Conservation (phyloP, 768 basidiomycete species). For the Galerina sulciceps region DNA sequence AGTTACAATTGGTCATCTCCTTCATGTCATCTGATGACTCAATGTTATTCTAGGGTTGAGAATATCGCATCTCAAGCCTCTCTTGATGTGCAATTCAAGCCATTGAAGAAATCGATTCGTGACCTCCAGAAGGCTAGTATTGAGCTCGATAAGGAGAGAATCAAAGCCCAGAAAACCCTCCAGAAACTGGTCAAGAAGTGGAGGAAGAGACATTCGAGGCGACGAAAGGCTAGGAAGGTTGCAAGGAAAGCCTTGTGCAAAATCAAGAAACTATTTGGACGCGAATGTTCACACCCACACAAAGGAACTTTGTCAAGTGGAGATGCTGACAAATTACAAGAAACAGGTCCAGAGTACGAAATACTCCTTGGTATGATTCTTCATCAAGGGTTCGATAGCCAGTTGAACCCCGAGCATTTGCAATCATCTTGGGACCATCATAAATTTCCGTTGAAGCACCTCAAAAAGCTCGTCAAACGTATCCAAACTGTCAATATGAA, state of each 20-base stretch:
- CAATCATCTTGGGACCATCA: constrained; percentile 8
- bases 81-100: constrained; percentile 36
- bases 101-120: constrained; percentile 48
- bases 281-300: constrained; percentile 16
- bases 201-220: constrained; percentile 31
- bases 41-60: constrained; percentile 47
- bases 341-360: constrained; percentile 9
- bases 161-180: constrained; percentile 51
- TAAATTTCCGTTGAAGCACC: constrained; percentile 38
- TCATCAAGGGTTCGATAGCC: constrained; percentile 15
- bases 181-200: constrained; percentile 38
- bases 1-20: constrained; percentile 39
- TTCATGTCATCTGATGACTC: neutral
- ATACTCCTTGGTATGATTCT: constrained; percentile 18
- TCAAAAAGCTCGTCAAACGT: constrained; percentile 62
- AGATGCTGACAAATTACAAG: no score
- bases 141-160: constrained; percentile 61
- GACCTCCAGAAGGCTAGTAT: constrained; percentile 52
- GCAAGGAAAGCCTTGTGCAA: constrained; percentile 10
- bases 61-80: constrained; percentile 31
- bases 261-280: constrained; percentile 16
- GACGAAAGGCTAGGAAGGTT: constrained; percentile 3
- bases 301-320: neutral
- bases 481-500: constrained; percentile 67
- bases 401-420: neutral